Evolutionary conservation across 345 rosid species (phyloP).

Genomic region (Abelmoschus esculentus): DNA sequence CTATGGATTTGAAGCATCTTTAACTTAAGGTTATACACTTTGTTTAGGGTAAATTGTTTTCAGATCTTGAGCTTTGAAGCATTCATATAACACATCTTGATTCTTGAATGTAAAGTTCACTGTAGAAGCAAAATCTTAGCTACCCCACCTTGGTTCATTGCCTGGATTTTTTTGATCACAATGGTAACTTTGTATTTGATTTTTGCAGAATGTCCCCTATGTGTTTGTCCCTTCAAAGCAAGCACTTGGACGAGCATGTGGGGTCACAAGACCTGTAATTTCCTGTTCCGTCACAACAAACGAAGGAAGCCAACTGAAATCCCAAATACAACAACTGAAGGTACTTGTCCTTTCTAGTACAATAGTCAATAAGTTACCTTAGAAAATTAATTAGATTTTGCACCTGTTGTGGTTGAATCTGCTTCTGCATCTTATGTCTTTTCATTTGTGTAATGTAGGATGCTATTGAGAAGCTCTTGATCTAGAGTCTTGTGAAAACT

Average conservation of each 20-base stretch:
- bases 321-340: constrained; percentile 84
- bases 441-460: constrained; percentile 40
- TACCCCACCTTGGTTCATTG: too few relatives aligned
- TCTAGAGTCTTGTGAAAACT: constrained; percentile 27
- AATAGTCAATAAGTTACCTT: background rate
- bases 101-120: too few relatives aligned
- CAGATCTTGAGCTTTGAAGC: too few relatives aligned
- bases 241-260: constrained; percentile 95
- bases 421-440: background rate
- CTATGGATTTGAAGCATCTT: background rate
- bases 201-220: constrained; percentile 84
- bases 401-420: background rate
- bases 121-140: too few relatives aligned
- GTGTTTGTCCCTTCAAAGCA: constrained; percentile 96
- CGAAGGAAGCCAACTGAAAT: constrained; percentile 77
- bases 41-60: too few relatives aligned
- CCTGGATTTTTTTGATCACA: background rate
- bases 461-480: constrained; percentile 91
- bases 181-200: background rate
- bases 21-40: too few relatives aligned
- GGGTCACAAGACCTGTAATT: constrained; percentile 93
- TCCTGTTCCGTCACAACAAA: constrained; percentile 83
- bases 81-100: too few relatives aligned
- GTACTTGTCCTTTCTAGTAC: constrained; percentile 21
- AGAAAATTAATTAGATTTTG: background rate